A percentile compares a stretch with the other conserved stretches of the same genome.
These are phyloP conservation scores for Warburgia ugandensis DNA, from an alignment of 164 flowering plant genomes.

Conservation along the genomic window DNA sequence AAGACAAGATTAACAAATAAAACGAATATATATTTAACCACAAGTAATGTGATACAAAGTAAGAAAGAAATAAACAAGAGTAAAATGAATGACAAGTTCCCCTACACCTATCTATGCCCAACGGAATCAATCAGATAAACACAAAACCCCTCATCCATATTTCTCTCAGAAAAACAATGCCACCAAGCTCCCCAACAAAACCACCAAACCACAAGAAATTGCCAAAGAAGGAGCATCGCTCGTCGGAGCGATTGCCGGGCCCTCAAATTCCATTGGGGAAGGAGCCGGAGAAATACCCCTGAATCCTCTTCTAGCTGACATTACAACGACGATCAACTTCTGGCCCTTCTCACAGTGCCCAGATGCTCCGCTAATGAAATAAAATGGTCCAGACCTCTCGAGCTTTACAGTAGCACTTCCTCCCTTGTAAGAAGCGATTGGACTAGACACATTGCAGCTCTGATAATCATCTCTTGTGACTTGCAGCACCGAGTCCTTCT, in stretches of 20 bases:
- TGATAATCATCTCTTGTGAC: conserved; percentile 26
- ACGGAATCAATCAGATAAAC: too few relatives aligned
- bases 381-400: conserved; percentile 37
- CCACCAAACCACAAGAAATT: conserved; percentile 6
- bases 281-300: conserved; percentile 34
- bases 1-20: not conserved
- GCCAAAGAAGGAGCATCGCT: conserved; percentile 12
- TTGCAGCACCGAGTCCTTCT: conserved; percentile 43
- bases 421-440: conserved; percentile 34
- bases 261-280: conserved; percentile 36
- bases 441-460: conserved; percentile 32
- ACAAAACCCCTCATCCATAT: not conserved
- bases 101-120: too few relatives aligned
- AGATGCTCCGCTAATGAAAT: conserved; percentile 44
- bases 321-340: conserved; percentile 46
- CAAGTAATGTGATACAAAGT: not conserved
- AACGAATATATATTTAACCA: not conserved
- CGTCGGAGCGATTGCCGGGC: conserved; percentile 35
- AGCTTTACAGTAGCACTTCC: conserved; percentile 41
- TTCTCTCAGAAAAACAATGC: conserved; percentile 7
- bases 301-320: conserved; percentile 21
- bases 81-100: too few relatives aligned
- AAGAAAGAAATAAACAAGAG: conserved; percentile 1
- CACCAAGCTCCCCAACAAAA: conserved; percentile 15
- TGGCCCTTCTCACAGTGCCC: conserved; percentile 49